These are phyloP conservation scores for Sclerotinia glacialis DNA, from an alignment of 2,329 filamentous ascomycete genomes.

Conservation along the genomic window DNA sequence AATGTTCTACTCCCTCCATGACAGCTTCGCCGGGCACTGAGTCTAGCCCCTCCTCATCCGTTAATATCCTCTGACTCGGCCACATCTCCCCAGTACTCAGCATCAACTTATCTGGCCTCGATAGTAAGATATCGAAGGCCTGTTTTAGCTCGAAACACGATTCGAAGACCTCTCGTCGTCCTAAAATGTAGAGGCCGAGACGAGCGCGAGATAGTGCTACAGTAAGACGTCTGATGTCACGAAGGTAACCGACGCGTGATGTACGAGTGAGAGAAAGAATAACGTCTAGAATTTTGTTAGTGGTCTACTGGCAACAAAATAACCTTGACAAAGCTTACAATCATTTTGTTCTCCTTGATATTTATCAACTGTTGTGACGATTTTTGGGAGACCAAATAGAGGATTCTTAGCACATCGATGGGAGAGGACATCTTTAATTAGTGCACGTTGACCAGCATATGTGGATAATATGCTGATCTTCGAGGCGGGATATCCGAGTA, in stretches of 20 bases:
- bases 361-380: constrained; percentile 94
- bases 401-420: constrained; percentile 80
- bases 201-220: constrained; percentile 91
- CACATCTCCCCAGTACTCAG: constrained; percentile 85
- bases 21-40: constrained; percentile 56
- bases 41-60: constrained; percentile 45
- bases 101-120: constrained; percentile 75
- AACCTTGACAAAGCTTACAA: constrained; percentile 60
- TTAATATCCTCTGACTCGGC: constrained; percentile 58
- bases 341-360: constrained; percentile 99
- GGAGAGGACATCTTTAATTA: constrained; percentile 81
- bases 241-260: constrained; percentile 82
- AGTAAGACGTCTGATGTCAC: constrained; percentile 88
- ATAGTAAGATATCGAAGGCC: constrained; percentile 76
- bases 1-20: constrained; percentile 90
- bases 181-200: constrained; percentile 87
- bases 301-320: not conserved
- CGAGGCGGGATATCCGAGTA: constrained; percentile 78
- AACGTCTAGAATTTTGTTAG: constrained; percentile 58
- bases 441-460: constrained; percentile 85
- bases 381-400: constrained; percentile 84
- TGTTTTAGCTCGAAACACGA: constrained; percentile 82
- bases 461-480: constrained; percentile 84
- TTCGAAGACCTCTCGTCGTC: constrained; percentile 84
- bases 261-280: constrained; percentile 92